Base-by-base conservation (phyloP, 176 grass and related monocot genomes). In the Rhipidocladum racemiflorum region DNA sequence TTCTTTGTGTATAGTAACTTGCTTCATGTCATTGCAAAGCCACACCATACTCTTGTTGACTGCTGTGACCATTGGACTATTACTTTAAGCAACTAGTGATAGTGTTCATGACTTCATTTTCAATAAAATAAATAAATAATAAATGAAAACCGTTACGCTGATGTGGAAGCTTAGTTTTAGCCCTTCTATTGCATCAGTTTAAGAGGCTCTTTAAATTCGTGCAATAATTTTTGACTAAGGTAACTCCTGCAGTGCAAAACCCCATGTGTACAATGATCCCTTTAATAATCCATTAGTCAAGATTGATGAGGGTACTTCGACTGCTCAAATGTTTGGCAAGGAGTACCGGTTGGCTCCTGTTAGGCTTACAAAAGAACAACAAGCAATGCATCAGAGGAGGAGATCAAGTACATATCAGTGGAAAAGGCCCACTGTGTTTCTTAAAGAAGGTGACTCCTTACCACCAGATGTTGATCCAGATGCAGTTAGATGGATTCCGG, bases 201-300 rank as follows among this genome's bases (percentile, higher is more conserved):
- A 27, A 55, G 6, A 46, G 5, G 28, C 28, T 87, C n/a, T 77
- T 83, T 76, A 42, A 46, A 71, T 27, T 71, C 14, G 1, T 27
- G 1, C 44, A 81, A 77, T 64, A 56, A 18, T 77, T 54, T 54
- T 64, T 85, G 78, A 71, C 72, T 4, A 72, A 82, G 75, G 25
- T 38, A 85, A 68, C 38, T 86, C 27, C 5, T 91, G 89, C 87
- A 99, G 92, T 82, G 79, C 88, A 79, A 95, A 95, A 54, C 85
- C 83, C 62, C 34, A 66, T 25, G 55, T 88, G 65, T 99, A 91
- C 1, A 61, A 91, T 72, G 87, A 95, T 85, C 96, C 96, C 82
- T 98, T 98, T 68, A 91, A 95, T 51, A 98, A 98, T 84, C 81
- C 88, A 4, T 93, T 95, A 72, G 85, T 98, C 63, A 98, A 98